Conservation (phyloP, 108 stramenopile genomes). For the Fragilaria crotonensis region DNA sequence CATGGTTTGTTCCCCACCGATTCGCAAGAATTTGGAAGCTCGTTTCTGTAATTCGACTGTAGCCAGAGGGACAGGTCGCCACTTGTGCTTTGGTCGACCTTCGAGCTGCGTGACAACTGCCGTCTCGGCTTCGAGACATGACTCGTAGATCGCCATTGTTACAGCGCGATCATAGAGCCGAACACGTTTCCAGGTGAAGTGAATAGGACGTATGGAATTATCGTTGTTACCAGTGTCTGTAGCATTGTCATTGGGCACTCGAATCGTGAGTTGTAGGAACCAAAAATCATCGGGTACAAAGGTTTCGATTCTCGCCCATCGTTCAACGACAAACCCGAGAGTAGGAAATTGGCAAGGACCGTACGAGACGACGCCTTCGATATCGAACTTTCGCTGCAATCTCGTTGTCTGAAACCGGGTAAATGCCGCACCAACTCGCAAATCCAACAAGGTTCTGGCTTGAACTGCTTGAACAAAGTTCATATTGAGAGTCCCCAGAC, state of each 20-base stretch:
- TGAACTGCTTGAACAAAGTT: constrained; percentile 81
- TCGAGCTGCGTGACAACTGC: constrained; percentile 68
- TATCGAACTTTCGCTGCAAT: constrained; percentile 83
- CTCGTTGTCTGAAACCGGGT: constrained; percentile 96
- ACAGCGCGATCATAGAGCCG: constrained; percentile 83
- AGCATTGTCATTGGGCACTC: constrained; percentile 9
- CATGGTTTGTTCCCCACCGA: constrained; percentile 91
- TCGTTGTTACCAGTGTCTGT: constrained; percentile 9
- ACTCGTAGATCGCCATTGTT: constrained; percentile 70
- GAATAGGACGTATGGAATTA: constrained; percentile 34
- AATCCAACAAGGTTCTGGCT: constrained; percentile 88
- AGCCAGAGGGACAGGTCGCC: constrained; percentile 89
- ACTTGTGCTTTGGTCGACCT: constrained; percentile 79
- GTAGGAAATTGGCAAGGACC: constrained; percentile 99
- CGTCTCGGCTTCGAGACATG: constrained; percentile 74
- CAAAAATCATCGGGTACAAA: constrained; percentile 94
- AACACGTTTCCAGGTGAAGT: constrained; percentile 82
- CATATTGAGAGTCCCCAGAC: constrained; percentile 66
- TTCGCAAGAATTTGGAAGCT: constrained; percentile 79
- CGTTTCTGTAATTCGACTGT: constrained; percentile 98
- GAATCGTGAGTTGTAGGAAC: constrained; percentile 68
- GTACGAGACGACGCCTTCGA: constrained; percentile 74
- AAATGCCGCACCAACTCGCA: constrained; percentile 95
- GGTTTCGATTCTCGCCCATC: constrained; percentile 90
- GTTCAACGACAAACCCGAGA: constrained; percentile 98